Base-by-base conservation (phyloP, 306 rosid genomes). In the Prunus mira region DNA sequence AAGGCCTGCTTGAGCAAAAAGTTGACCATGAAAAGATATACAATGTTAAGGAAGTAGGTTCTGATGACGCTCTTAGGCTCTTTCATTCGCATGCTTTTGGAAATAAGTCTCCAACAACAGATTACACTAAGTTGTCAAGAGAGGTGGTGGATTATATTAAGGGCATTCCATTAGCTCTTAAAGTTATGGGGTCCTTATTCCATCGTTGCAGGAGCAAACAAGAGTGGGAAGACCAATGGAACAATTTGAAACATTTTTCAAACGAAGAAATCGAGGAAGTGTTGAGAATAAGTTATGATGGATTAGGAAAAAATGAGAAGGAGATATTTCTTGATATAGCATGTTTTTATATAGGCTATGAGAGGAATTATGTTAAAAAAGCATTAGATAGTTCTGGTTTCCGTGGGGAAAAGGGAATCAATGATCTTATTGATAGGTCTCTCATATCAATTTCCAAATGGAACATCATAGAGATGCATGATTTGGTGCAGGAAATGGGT, bases 341-440 rank as follows among this genome's bases (percentile, higher is more conserved):
- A 2, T 24, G 64, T 12, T 58, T 58, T 12, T 0, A 58, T 4
- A 25, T 24, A 58, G 64, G 17, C 30, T 0, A 0, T 0, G 0
- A 0, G 9, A 20, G 1, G 28, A 2, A 4, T 0, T 0, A 1
- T 12, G 28, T 58, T 0, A 2, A 34, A 34, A 6, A 0, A 34
- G 6, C 6, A 0, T 34, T 34, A 34, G 41, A 34, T 34, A 0
- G 41, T 6, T 6, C 2, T 34, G 41, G 1, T 34, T 34, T 5
- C 8, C 0, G 0, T 0, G 41, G 41, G 41, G 8, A 34, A 34
- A 0, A 0, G 43, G 30, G 73, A 34, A 34, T 34, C 41, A 34
- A 34, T 34, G 41, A 34, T 1, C 41, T 34, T 34, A 34, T 6
- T 34, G 41, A 34, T 34, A 34, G 41, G 41, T 34, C 41, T 34